Base-by-base conservation (phyloP, 768 basidiomycete species). In the Tylopilus rubrobrunneus region DNA sequence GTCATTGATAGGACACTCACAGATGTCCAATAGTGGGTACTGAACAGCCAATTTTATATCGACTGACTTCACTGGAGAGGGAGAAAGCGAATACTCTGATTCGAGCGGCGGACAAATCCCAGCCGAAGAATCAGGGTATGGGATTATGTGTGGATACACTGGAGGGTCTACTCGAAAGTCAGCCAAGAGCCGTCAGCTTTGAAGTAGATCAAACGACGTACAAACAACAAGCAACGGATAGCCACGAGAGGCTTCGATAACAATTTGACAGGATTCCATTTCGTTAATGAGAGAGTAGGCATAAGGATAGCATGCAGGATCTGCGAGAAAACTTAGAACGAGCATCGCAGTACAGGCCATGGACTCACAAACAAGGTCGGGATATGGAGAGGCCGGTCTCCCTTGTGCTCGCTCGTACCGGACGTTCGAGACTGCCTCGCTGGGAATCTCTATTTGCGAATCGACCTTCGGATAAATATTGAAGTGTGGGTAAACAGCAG, bases 181-280 rank as follows among this genome's bases (percentile, higher is more conserved):
- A 58, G 19, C 12, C 15, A 8, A 14, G 3, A 23, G 15, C 34
- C 34, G 23, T 45, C 10, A 12, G 36, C 40, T 23, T 8, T 12
- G 40, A 21, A 12, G n/a, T 17, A 55, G 41, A 42, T 33, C 23
- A 34, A 25, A 4, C 36, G 33, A 62, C 72, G 40, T 55, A 76
- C 76, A 77, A 19, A 76, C 55, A 56, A 67, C 60, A 56, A 76
- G 67, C 53, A 61, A 67, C 7, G 76, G 75, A 56, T 76, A 77
- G 7, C 44, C 40, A 52, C 41, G 39, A 43, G 61, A 45, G 36
- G 59, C 45, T 17, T 55, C 50, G n/a, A 56, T 41, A 25, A 56
- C 52, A 23, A 58, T 53, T 25, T 40, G 27, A 23, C 43, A n/a
- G 5, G 50, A 42, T 37, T 56, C 48, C 2, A 11, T 27, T 28